Base-by-base conservation (phyloP, 2,329 filamentous ascomycete genomes). In the Xylariaceae sp. region DNA sequence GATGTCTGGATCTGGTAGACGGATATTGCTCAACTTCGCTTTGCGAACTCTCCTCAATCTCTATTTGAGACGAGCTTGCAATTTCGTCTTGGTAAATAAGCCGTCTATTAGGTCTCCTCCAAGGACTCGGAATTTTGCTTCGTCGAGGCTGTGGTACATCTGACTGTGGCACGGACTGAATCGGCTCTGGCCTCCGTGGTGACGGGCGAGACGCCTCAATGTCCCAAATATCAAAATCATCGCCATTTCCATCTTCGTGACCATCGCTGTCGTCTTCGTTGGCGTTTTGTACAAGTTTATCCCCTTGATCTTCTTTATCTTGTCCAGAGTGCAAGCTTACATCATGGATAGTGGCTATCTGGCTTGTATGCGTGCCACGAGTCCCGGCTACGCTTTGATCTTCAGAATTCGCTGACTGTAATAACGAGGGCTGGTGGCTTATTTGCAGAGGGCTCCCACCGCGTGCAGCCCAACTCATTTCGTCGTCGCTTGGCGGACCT, bases 211-310 rank as follows among this genome's bases (percentile, higher is more conserved):
- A 73, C 9, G 81, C 82, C 63, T 85, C 82, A 20, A 83, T 63
- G 26, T 80, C 81, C 81, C 82, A 85, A 9, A 85, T 74, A 58
- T 85, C 77, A 3, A 70, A 72, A 9, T 77, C 78, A 3, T 55
- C 55, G 10, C 58, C 35, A 20, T 44, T 50, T 20, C 59, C 57
- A 11, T 59, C 60, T 9, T 47, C 43, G 15, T 26, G 8, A 32
- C 46, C 20, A 24, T 61, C 41, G 24, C 64, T 32, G 30, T 53
- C 47, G 53, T 60, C 47, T 18, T 54, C 55, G 13, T 63, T 53
- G 3, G 54, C 43, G 7, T 55, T 59, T 18, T 50, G 39, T 21
- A 58, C 53, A 32, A 46, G 50, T 57, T 61, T 44, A 58, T 71
- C 58, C 5, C 50, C 44, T 9, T 53, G 45, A n/a, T 45, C 49